Conservation (phyloP, 75 land plant genomes). For the Pinus tabuliformis region DNA sequence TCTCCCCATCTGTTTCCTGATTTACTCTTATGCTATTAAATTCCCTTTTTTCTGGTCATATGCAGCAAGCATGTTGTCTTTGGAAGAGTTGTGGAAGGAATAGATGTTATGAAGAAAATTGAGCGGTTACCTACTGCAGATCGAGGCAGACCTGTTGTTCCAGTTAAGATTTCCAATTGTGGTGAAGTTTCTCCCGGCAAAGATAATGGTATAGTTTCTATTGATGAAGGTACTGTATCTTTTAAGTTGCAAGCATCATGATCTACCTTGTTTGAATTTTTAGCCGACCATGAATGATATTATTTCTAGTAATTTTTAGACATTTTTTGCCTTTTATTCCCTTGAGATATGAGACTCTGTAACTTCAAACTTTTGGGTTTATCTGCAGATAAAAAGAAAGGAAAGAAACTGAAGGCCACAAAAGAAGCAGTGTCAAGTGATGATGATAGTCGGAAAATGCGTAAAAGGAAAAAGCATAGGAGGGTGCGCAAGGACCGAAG, state of each 20-base stretch:
- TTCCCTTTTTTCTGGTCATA: neutral
- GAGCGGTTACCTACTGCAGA: constrained; percentile 63
- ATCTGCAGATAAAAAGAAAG: constrained; percentile 66
- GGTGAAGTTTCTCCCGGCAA: constrained; percentile 57
- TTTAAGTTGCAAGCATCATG: neutral
- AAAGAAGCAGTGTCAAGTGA: constrained; percentile 52
- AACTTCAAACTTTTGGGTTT: neutral
- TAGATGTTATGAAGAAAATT: constrained; percentile 68
- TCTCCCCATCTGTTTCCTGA: neutral
- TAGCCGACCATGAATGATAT: too few species aligned
- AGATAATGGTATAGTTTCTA: constrained; percentile 19
- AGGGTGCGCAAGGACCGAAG: constrained; percentile 57
- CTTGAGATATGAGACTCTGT: neutral
- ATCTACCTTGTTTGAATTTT: neutral
- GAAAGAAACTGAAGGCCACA: constrained; percentile 31
- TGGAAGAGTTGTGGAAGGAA: constrained; percentile 89
- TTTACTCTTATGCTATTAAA: neutral
- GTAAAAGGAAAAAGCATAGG: constrained; percentile 60
- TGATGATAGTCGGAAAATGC: constrained; percentile 43
- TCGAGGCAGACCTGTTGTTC: constrained; percentile 54
- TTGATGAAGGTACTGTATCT: constrained; percentile 1
- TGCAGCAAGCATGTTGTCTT: constrained; percentile 95
- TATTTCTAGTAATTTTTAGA: too few species aligned
- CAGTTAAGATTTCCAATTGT: constrained; percentile 78
- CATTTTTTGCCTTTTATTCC: too few species aligned